Base-by-base conservation (phyloP, 179 eudicot species). In the Camellia oleifera region DNA sequence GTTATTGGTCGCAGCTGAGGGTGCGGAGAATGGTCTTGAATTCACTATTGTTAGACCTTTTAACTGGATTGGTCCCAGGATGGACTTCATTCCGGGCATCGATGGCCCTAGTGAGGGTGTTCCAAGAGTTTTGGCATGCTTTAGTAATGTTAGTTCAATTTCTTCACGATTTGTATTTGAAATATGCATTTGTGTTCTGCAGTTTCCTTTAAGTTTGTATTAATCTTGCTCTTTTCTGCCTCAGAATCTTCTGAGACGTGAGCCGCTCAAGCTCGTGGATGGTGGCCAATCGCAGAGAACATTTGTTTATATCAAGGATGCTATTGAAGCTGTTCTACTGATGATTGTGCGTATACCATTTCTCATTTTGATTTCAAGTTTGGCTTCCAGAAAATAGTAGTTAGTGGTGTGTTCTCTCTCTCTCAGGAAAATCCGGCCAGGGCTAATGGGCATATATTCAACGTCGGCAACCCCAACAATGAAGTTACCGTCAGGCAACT, bases 61-160 rank as follows among this genome's bases (percentile, higher is more conserved):
- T 79, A 95, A 95, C 86, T 94, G 99, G 99, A 95, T 95, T 76
- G 98, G 99, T 84, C 99, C 98, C 20, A 88, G 98, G 82, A 95
- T 95, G 99, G 99, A 95, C 83, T 95, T 95, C 90, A 95, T 95
- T 32, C 99, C 99, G 4, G 99, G 99, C 60, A 92, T 95, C 80
- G 99, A 95, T 86, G 98, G 99, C 77, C 98, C 98, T 44, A 93
- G 97, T 81, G 98, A 95, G 87, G 99, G 99, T 80, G 99, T 95
- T 80, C 99, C 99, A 74, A 91, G 99, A 85, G 99, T 95, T 84
- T 82, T 95, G 77, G 99, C 99, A 56, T 95, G 99, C 88, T 95
- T 95, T 83, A 95, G 99, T 86, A 95, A 94, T 82, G 99, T 95
- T 76, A 82, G 94, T 84, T 53, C 18, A 46, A 11, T 71, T 67